A percentile compares a stretch with the other conserved stretches of the same genome.
Conservation (phyloP, 225 moss, liverwort and hornwort genomes). For the Thuidium tamariscinum region DNA sequence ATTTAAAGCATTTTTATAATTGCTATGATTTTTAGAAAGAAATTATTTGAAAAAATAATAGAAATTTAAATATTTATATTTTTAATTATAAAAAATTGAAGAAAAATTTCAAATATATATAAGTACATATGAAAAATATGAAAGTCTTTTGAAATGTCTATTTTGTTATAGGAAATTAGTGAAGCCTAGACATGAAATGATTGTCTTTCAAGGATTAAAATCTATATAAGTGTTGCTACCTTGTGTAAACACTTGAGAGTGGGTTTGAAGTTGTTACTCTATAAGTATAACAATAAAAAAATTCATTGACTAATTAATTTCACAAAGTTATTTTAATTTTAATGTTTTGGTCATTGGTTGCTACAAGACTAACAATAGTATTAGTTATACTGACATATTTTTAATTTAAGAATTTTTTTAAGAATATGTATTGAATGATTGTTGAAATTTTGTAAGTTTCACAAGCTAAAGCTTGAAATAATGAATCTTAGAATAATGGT, state of each 20-base stretch:
- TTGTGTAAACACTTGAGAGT: neutral
- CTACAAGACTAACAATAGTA: neutral
- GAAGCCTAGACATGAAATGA: rapidly evolving
- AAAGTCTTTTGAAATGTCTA: neutral
- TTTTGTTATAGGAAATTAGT: neutral
- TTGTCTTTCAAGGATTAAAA: neutral
- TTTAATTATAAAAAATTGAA: neutral
- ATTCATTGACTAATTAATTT: neutral
- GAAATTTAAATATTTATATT: neutral
- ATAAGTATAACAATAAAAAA: neutral
- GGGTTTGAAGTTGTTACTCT: neutral
- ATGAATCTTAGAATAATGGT: neutral
- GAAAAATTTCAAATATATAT: neutral
- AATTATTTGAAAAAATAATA: neutral
- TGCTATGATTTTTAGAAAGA: neutral
- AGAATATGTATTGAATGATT: neutral
- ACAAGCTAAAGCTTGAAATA: neutral
- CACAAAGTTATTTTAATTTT: neutral
- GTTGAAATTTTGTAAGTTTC: neutral
- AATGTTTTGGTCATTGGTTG: neutral
- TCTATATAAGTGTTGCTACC: neutral
- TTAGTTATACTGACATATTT: neutral
- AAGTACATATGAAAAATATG: rapidly evolving
- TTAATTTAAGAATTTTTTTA: neutral
- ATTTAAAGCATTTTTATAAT: neutral